Evolutionary conservation across 768 basidiomycete genomes (phyloP).

Genomic region (Chalciporus piperatus): DNA sequence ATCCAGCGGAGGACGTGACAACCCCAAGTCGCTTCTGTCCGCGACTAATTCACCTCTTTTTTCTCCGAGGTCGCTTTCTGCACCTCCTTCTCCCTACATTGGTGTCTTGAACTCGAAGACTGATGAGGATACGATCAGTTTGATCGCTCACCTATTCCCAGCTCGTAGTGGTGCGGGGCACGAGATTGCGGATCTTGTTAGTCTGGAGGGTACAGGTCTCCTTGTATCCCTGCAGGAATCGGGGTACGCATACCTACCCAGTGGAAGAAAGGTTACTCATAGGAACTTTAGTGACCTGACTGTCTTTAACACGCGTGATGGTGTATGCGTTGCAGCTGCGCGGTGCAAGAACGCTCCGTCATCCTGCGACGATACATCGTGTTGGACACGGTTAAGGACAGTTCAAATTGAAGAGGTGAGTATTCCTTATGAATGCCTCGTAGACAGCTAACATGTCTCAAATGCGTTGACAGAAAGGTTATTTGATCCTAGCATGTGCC

Average conservation of each 20-base stretch:
- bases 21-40: constrained; percentile 45
- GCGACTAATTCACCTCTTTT: constrained; percentile 44
- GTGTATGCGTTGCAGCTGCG: constrained; percentile 32
- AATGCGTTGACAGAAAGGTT: constrained; percentile 10
- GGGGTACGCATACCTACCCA: constrained; percentile 46
- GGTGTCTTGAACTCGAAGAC: constrained; percentile 12
- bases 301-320: constrained; percentile 53
- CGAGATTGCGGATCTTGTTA: constrained; percentile 44
- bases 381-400: constrained; percentile 22
- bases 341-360: constrained; percentile 9
- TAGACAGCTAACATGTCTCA: neutral
- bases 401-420: constrained; percentile 22
- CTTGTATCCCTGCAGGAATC: constrained; percentile 58
- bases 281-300: constrained; percentile 45
- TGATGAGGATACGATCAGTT: constrained; percentile 16
- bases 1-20: constrained; percentile 23
- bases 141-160: constrained; percentile 44
- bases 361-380: constrained; percentile 8
- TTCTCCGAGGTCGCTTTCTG: constrained; percentile 36
- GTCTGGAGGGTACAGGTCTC: constrained; percentile 41
- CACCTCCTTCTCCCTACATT: constrained; percentile 34
- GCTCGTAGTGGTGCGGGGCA: constrained; percentile 37
- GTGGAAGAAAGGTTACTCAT: constrained; percentile 4
- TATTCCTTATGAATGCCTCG: neutral
- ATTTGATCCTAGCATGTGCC: constrained; percentile 47